phyloP scores from a whole-genome alignment of 2,329 filamentous ascomycete species.

The Hyphodiscus sp. region DNA sequence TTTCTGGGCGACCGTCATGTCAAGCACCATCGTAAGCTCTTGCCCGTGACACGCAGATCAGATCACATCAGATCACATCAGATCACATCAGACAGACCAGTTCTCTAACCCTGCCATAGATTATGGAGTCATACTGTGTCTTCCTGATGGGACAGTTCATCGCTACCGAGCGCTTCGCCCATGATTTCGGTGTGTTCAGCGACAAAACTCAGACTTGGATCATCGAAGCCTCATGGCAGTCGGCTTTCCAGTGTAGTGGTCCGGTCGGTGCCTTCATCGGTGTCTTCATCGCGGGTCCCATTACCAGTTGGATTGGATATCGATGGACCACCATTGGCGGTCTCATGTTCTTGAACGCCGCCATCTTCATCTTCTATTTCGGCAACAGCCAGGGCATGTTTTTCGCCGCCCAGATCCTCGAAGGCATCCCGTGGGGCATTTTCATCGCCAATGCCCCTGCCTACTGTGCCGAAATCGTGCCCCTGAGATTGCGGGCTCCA shows the following conservation, averaged over 20 bases:
- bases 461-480: conserved; percentile 56
- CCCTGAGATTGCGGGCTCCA: conserved; percentile 49
- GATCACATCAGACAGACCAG: too few relatives aligned
- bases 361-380: conserved; percentile 37
- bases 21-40: conserved; percentile 43
- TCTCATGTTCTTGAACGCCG: conserved; percentile 48
- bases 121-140: conserved; percentile 58
- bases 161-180: conserved; percentile 41
- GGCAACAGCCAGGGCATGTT: conserved; percentile 35
- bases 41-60: conserved; percentile 3
- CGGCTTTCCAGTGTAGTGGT: conserved; percentile 47
- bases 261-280: conserved; percentile 54
- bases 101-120: conserved; percentile 33
- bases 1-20: conserved; percentile 50
- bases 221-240: conserved; percentile 51
- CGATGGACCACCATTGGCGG: conserved; percentile 50
- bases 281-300: conserved; percentile 52
- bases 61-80: too few relatives aligned
- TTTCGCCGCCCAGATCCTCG: conserved; percentile 49
- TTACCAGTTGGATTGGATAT: conserved; percentile 53
- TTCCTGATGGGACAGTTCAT: conserved; percentile 56
- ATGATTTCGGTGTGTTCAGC: conserved; percentile 39
- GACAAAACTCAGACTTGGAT: conserved; percentile 23
- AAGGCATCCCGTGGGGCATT: conserved; percentile 59
- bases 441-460: conserved; percentile 61